phyloP scores from a whole-genome alignment of 345 rosid genomes.

The Lagerstroemia speciosa region DNA sequence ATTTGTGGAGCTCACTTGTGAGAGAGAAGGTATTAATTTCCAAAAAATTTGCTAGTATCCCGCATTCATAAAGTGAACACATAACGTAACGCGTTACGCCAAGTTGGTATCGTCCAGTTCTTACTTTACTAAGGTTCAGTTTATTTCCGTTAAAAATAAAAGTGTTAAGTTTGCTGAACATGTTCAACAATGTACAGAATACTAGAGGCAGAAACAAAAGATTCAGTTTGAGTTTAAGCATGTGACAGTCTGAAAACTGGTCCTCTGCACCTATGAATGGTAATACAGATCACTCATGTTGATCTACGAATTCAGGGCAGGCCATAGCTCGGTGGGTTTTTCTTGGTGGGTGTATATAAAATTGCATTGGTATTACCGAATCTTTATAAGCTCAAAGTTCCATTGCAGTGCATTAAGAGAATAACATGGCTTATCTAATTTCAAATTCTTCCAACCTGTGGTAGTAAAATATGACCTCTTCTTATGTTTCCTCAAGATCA shows the following conservation, averaged over 20 bases:
- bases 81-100: neutral
- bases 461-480: neutral
- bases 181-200: neutral
- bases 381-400: neutral
- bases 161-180: neutral
- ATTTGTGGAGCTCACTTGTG: conserved; percentile 60
- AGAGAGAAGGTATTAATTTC: conserved; percentile 64
- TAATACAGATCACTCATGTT: neutral
- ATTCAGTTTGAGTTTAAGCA: neutral
- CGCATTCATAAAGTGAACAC: neutral
- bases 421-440: neutral
- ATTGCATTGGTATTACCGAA: no score
- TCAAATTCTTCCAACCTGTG: neutral
- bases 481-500: neutral
- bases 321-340: neutral
- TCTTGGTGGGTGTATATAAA: no score
- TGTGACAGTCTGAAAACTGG: neutral
- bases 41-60: neutral
- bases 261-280: neutral
- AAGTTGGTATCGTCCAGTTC: neutral
- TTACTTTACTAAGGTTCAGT: neutral
- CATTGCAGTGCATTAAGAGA: neutral
- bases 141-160: no score
- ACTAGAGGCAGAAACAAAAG: neutral
- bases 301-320: neutral